phyloP scores from a whole-genome alignment of 83 land plant genomes.

The Diphasiastrum complanatum region DNA sequence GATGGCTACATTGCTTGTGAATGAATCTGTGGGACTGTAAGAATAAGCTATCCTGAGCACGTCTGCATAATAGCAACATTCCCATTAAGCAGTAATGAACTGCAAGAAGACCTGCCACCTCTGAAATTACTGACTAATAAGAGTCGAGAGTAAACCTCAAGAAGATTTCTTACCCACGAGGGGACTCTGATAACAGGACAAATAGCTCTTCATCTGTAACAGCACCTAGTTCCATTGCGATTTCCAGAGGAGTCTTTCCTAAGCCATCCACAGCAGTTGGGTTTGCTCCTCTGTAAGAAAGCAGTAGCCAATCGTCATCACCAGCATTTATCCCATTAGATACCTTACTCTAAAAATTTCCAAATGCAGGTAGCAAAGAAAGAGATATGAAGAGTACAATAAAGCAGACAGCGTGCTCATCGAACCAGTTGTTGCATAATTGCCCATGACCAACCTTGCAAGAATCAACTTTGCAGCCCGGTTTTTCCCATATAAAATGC shows the following conservation, averaged over 20 bases:
- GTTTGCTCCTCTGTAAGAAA: conserved; percentile 57
- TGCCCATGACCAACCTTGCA: conserved; percentile 40
- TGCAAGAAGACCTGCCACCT: too few species aligned
- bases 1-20: too few species aligned
- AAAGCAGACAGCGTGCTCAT: not conserved
- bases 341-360: not conserved
- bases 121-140: too few species aligned
- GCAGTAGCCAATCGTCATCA: not conserved
- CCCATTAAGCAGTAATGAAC: too few species aligned
- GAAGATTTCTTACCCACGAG: too few species aligned
- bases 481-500: conserved; percentile 43
- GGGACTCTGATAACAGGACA: conserved; percentile 38
- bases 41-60: too few species aligned
- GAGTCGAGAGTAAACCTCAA: too few species aligned
- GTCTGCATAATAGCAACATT: too few species aligned
- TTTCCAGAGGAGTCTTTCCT: conserved; percentile 58
- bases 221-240: conserved; percentile 50
- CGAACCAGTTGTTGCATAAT: conserved; percentile 3
- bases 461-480: conserved; percentile 54
- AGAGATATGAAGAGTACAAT: not conserved
- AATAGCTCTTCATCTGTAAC: conserved; percentile 53
- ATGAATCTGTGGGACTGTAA: too few species aligned
- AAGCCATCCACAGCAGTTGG: conserved; percentile 40
- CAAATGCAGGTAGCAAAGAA: not conserved
- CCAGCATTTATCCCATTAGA: not conserved